phyloP scores from a whole-genome alignment of 208 protist genomes.

The Leishmania amazonensis region DNA sequence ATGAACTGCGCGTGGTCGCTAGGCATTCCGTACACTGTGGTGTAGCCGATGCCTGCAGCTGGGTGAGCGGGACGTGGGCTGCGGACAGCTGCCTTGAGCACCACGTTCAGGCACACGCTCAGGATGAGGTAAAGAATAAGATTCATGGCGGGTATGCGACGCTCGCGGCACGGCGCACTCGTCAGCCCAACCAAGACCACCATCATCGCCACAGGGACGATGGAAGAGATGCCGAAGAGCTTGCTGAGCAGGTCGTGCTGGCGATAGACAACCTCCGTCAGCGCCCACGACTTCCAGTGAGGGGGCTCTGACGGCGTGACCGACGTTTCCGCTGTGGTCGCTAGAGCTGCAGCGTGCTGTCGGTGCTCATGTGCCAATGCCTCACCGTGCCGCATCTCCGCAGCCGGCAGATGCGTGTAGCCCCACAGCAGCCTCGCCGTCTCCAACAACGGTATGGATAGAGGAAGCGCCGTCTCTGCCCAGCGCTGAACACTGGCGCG shows the following conservation, averaged over 20 bases:
- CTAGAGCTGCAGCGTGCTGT: background rate
- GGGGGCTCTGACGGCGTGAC: background rate
- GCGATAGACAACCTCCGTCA: slow-evolving; percentile 64
- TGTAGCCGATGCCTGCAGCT: slow-evolving; percentile 41
- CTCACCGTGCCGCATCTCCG: slow-evolving; percentile 22
- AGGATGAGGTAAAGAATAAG: slow-evolving; percentile 57
- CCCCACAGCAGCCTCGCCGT: slow-evolving; percentile 11
- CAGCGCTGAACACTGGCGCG: background rate
- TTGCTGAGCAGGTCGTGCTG: slow-evolving; percentile 51
- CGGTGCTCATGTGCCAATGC: background rate
- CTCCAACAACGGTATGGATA: slow-evolving; percentile 6
- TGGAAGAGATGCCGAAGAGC: slow-evolving; percentile 53
- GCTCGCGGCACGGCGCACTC: slow-evolving; percentile 46
- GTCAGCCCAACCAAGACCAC: slow-evolving; percentile 66
- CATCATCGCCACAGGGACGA: slow-evolving; percentile 63
- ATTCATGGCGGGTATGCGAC: slow-evolving; percentile 43
- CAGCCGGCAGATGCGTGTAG: slow-evolving; percentile 44
- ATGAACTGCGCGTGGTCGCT: slow-evolving; percentile 85
- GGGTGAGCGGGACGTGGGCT: slow-evolving; percentile 53
- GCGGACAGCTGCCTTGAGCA: slow-evolving; percentile 43
- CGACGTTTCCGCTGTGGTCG: background rate
- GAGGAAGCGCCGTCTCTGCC: background rate
- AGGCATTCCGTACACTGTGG: slow-evolving; percentile 69
- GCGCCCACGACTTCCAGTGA: slow-evolving; percentile 49
- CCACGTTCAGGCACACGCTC: slow-evolving; percentile 50